Conservation (phyloP, 2,329 filamentous ascomycete genomes). For the Fusarium domesticum region DNA sequence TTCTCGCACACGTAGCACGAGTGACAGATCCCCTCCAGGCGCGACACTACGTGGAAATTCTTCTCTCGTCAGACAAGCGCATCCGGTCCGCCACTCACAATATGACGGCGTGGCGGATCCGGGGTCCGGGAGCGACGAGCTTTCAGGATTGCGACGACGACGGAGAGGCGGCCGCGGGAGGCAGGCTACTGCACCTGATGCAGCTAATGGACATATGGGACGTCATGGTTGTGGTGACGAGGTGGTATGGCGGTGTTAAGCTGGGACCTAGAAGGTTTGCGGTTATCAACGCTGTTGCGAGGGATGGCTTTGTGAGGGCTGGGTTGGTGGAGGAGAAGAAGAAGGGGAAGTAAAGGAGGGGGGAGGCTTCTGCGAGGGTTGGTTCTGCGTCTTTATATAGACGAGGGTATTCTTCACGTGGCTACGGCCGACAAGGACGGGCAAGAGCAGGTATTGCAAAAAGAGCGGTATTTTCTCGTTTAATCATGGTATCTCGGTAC, state of each 20-base stretch:
- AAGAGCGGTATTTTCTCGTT: background rate
- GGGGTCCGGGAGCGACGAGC: conserved; percentile 48
- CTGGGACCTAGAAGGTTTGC: conserved; percentile 87
- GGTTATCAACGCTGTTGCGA: conserved; percentile 80
- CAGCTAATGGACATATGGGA: conserved; percentile 95
- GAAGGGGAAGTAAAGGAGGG: conserved; percentile 34
- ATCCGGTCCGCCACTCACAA: conserved; percentile 89
- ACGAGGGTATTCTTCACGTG: background rate
- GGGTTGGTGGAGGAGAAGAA: conserved; percentile 60
- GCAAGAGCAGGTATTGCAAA: background rate
- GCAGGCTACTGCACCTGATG: conserved; percentile 81
- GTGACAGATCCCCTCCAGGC: conserved; percentile 72
- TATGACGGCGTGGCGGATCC: conserved; percentile 90
- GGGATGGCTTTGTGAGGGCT: conserved; percentile 78
- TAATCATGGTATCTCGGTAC: background rate
- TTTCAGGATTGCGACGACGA: conserved; percentile 96
- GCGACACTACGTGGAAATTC: conserved; percentile 65
- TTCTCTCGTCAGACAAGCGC: conserved; percentile 79
- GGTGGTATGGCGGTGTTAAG: conserved; percentile 93
- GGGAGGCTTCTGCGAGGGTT: background rate
- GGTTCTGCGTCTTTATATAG: background rate
- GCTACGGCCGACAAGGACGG: background rate
- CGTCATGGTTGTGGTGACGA: conserved; percentile 84
- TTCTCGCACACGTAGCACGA: conserved; percentile 71
- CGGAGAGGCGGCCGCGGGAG: conserved; percentile 88